A percentile compares a stretch with the other conserved stretches of the same genome.
These are phyloP conservation scores for Aspergillus panamensis DNA, from an alignment of 495 filamentous ascomycete genomes.

Conservation along the genomic window DNA sequence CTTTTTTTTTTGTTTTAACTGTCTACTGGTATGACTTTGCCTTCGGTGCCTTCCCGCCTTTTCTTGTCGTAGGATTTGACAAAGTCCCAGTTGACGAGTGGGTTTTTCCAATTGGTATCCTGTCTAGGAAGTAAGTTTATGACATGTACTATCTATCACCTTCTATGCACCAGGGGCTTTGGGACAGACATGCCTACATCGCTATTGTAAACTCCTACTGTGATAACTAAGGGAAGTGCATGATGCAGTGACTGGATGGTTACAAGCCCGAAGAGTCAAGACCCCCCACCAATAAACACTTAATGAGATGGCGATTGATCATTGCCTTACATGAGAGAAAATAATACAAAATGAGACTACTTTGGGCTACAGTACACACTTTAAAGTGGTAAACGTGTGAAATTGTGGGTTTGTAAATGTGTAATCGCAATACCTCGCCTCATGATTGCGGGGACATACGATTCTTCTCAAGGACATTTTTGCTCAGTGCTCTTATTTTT, in stretches of 20 bases:
- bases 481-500: too few relatives aligned
- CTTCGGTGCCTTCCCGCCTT: too few relatives aligned
- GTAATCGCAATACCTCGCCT: too few relatives aligned
- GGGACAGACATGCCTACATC: background rate
- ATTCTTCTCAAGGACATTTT: too few relatives aligned
- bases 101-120: background rate
- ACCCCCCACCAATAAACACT: constrained; percentile 13
- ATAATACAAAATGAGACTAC: background rate
- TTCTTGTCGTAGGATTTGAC: background rate
- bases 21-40: background rate
- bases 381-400: background rate
- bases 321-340: background rate
- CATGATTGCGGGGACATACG: too few relatives aligned
- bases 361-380: background rate
- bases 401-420: background rate
- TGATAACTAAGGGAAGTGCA: background rate
- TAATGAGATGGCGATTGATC: constrained; percentile 1
- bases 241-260: constrained; percentile 3
- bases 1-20: background rate
- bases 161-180: background rate
- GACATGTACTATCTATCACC: constrained; percentile 7
- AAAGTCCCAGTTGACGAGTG: background rate
- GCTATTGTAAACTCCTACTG: background rate
- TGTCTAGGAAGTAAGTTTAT: background rate
- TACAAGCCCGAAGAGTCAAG: constrained; percentile 1